Base-by-base conservation (phyloP, 257 asterid species). In the Rubia yunnanensis region DNA sequence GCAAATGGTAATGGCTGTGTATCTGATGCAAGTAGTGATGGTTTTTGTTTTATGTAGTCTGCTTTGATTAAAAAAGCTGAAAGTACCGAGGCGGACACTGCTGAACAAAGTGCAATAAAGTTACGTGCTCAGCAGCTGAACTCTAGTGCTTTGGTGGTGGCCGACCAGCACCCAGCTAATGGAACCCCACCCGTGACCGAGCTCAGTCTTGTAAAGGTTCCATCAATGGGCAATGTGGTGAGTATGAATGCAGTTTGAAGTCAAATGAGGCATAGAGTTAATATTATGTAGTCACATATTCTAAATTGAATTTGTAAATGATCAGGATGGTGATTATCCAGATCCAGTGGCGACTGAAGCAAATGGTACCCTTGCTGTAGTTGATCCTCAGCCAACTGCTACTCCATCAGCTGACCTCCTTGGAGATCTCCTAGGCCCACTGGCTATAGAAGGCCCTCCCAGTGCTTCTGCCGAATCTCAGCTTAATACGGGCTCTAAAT, bases 51-150 rank as follows among this genome's bases (percentile, higher is more conserved):
- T 54, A 69, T 80, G 52, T 65, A 91, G 98, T 91, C 98, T 18
- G 81, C 96, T 57, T 72, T 91, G 78, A 79, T 91, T 30, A 91
- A 80, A 70, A 88, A 88, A 76, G 94, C 98, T 74, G 96, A 88
- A 75, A 95, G 81, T 73, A 72, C 94, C 20, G 98, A 91, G 77
- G 85, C 98, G 60, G 98, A 91, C 80, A 86, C 96, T 49, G 98
- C 98, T 49, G 98, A 91, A 74, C 98, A 91, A 83, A 91, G 98
- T 81, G 98, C 96, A 63, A 86, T 88, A 73, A 91, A 85, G 77
- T 65, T 88, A 76, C 96, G 95, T 69, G 84, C 98, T 48, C 95
- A 89, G 77, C 98, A 86, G 83, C 96, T 84, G 76, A 74, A 50
- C 64, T 91, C 98, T 81, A 85, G 74, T 82, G 94, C 96, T 70